Percentiles rank a stretch among this genome's conserved stretches.
Conservation (phyloP, 169 alveolate species). For the Cryptosporidium sp. region DNA sequence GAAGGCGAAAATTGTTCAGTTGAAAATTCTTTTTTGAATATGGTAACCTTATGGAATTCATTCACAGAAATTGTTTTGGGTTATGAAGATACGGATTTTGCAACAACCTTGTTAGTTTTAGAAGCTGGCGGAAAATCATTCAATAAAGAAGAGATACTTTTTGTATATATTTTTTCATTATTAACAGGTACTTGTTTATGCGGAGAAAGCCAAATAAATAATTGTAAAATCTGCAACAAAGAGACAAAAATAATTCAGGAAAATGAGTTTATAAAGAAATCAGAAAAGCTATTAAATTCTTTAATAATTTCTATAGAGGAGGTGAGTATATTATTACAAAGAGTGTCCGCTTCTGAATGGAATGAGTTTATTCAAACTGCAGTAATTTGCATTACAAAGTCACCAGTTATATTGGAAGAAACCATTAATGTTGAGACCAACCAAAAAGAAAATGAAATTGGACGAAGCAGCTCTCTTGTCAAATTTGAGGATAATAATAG, state of each 20-base stretch:
- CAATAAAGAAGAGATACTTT: slow-evolving; percentile 28
- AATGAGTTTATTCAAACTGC: slow-evolving; percentile 60
- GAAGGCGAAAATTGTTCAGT: background rate
- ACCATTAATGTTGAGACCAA: background rate
- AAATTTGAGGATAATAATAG: background rate
- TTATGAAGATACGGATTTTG: background rate
- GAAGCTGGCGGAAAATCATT: background rate
- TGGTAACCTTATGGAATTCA: slow-evolving; percentile 38
- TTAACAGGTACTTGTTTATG: slow-evolving; percentile 54
- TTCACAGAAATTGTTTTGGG: background rate
- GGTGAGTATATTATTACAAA: slow-evolving; percentile 56
- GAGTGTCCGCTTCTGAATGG: slow-evolving; percentile 58
- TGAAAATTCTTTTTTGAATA: slow-evolving; percentile 38
- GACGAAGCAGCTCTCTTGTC: background rate
- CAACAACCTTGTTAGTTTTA: background rate
- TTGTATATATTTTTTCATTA: slow-evolving; percentile 15
- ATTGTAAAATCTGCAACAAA: slow-evolving; percentile 1
- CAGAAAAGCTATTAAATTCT: slow-evolving; percentile 2
- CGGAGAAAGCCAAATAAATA: slow-evolving; percentile 19
- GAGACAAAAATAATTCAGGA: background rate
- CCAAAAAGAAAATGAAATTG: slow-evolving; percentile 2
- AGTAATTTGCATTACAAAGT: slow-evolving; percentile 29
- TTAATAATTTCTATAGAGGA: slow-evolving; percentile 52
- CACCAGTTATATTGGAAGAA: slow-evolving; percentile 7
- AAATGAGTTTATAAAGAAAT: background rate